Evolutionary conservation across 108 stramenopile genomes (phyloP), one percentile per base, ranked within the genome.

Genomic region (Cyclotella sp.): DNA sequence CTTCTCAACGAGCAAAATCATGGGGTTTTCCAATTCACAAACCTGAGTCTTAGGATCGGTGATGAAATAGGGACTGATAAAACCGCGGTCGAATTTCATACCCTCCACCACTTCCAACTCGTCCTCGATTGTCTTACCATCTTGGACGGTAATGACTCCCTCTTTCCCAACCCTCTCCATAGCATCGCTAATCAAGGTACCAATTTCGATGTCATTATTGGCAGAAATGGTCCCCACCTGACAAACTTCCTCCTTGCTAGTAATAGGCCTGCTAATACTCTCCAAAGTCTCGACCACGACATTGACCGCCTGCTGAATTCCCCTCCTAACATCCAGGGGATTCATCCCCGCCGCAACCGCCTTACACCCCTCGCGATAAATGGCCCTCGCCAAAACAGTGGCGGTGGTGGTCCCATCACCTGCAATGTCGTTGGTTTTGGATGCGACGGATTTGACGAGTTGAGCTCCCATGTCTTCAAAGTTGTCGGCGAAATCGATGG

Each of bases 321-420:
- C 99, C 61, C 98, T 79, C 53, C 95, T 83, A 43, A 99, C 86
- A 83, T 99, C 99, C 75, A 95, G 90, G 27, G 99, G 99, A 84
- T 99, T 99, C 95, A 99, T 88, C 27, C 99, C 99, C 29, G 99
- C 99, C 10, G 98, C 99, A 34, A 99, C 98, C 29, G 98, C 97
- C 95, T 98, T 98, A 92, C 97, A 98, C 30, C 99, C 99, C 84
- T 99, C 99, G 24, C 86, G 83, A 88, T 98, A 99, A 77, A 99
- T 99, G 67, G 98, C 97, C 34, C 99, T 86, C 13, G 98, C 96
- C 34, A 99, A 83, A 16, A 99, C 98, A 26, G 99, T 99, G 47
- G 98, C 97, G n/a, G 98, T 99, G 53, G 99, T 99, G 68, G 99
- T 99, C 29, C 99, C 99, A 73, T 99, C 99, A 62, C 99, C 99